Evolutionary conservation across 2,329 filamentous ascomycete species (phyloP), one percentile per base, ranked within the genome.

Genomic region (Cryphonectria nitschkei): DNA sequence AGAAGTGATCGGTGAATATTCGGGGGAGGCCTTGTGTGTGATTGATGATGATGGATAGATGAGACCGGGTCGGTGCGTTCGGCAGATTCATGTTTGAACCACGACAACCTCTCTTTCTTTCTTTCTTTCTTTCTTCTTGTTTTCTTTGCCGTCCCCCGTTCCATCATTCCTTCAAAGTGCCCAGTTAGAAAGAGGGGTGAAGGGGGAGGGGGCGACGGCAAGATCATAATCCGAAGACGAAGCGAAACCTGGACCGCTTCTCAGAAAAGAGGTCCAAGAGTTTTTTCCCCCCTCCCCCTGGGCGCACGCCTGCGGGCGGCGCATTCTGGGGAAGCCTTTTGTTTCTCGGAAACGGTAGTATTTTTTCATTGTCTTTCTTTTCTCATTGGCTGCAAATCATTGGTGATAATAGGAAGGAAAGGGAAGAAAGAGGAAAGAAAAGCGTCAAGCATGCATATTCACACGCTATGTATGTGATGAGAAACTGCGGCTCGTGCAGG

Each of bases 231-330:
- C n/a, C 54, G 54, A 58, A 14, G 13, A 29, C 11, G 26, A 58
- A n/a, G 19, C 22, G 46, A 50, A 50, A 32, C 54, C 26, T 8
- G 26, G 29, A 4, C 14, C n/a, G 19, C 29, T 29, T 16, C 26
- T 13, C 54, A 3, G 32, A 56, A 14, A 22, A 5, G 13, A 46
- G 50, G 46, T 11, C 22, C 46, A 22, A n/a, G 46, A 54, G 19
- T 54, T n/a, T 14, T 32, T 34, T 34, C 6, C 6, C 6, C 6
- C 6, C 6, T 34, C 6, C 34, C 34, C 34, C 34, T 34, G 34
- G 34, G 34, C 54, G 54, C 54, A 62, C 60, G 22, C 19, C 37
- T 62, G 60, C 60, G 54, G 54, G 54, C 54, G 54, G 54, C 29
- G 37, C 37, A 39, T 39, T 39, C 11, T 39, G 37, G 9, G 9